Percentiles rank a stretch among this genome's conserved stretches.
Conservation (phyloP, 2,329 filamentous ascomycete genomes). For the Plectosphaerella plurivora region DNA sequence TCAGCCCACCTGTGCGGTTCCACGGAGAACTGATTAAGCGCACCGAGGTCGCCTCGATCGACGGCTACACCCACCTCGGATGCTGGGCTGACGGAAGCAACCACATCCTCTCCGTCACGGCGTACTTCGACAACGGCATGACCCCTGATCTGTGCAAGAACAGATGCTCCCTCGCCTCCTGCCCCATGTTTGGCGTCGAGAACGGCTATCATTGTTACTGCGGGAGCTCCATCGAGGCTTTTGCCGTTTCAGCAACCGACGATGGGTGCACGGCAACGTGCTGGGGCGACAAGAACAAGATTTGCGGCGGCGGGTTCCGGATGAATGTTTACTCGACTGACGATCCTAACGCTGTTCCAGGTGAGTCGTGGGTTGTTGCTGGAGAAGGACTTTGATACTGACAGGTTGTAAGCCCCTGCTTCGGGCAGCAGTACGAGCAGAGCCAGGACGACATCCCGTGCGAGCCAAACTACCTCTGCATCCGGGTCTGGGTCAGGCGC, state of each 20-base stretch:
- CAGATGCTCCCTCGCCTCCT: slow-evolving; percentile 2
- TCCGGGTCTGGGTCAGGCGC: too few species aligned
- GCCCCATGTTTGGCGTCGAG: slow-evolving; percentile 26
- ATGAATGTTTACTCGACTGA: slow-evolving; percentile 5
- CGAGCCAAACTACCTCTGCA: too few species aligned
- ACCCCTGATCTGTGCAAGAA: slow-evolving; percentile 6
- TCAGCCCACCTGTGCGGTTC: too few species aligned
- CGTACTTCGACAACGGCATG: slow-evolving; percentile 5
- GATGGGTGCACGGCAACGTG: background rate
- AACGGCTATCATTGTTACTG: slow-evolving; percentile 30
- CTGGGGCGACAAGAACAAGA: background rate
- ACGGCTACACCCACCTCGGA: slow-evolving; percentile 3
- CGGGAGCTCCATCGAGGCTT: slow-evolving; percentile 12
- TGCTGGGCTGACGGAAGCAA: slow-evolving; percentile 7
- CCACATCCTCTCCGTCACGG: slow-evolving; percentile 6
- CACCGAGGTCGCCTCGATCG: slow-evolving; percentile 1
- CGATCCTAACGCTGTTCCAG: too few species aligned
- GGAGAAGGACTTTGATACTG: too few species aligned
- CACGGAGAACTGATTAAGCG: background rate
- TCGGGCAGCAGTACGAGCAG: too few species aligned
- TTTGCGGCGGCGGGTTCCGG: slow-evolving; percentile 1
- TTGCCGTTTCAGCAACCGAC: slow-evolving; percentile 2
- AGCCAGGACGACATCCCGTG: too few species aligned
- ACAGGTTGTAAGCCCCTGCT: too few species aligned
- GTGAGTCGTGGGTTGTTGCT: too few species aligned